phyloP scores from a whole-genome alignment of 2,329 filamentous ascomycete genomes.

The Fusarium hainanense region DNA sequence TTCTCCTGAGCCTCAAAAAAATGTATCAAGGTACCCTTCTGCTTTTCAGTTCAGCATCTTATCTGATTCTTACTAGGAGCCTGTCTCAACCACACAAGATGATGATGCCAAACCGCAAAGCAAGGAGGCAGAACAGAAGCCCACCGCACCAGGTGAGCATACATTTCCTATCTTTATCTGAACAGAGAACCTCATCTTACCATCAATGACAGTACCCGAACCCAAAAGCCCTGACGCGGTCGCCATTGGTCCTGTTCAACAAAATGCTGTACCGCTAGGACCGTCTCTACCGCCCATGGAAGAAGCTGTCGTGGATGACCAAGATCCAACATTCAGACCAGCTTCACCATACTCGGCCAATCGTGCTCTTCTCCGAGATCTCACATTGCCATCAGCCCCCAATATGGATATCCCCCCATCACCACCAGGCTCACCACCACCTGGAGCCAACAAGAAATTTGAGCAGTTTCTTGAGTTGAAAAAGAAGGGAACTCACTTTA shows the following conservation, averaged over 20 bases:
- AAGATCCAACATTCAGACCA: conserved; percentile 46
- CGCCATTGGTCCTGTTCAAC: conserved; percentile 47
- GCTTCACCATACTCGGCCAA: conserved; percentile 75
- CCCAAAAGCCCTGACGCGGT: conserved; percentile 18
- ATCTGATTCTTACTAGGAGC: conserved; percentile 23
- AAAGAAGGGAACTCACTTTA: conserved; percentile 81
- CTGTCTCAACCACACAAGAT: conserved; percentile 2
- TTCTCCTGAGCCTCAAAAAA: conserved; percentile 1
- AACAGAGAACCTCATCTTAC: background rate
- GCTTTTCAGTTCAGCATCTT: background rate
- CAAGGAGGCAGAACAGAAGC: conserved; percentile 2
- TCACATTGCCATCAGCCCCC: conserved; percentile 78
- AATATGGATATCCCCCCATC: conserved; percentile 81
- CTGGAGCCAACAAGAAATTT: conserved; percentile 72
- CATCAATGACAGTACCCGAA: conserved; percentile 8
- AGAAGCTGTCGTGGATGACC: conserved; percentile 34
- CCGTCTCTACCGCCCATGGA: conserved; percentile 53
- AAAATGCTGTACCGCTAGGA: conserved; percentile 51
- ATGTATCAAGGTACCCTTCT: conserved; percentile 17
- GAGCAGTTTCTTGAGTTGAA: conserved; percentile 81
- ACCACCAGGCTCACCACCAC: conserved; percentile 70
- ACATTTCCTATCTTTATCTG: background rate
- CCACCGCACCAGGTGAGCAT: conserved; percentile 15
- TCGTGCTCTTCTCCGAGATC: conserved; percentile 72
- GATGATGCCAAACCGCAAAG: background rate